A percentile compares a stretch with the other conserved stretches of the same genome.
phyloP scores from a whole-genome alignment of 202 grass and related monocot genomes.

The Setaria viridis region DNA sequence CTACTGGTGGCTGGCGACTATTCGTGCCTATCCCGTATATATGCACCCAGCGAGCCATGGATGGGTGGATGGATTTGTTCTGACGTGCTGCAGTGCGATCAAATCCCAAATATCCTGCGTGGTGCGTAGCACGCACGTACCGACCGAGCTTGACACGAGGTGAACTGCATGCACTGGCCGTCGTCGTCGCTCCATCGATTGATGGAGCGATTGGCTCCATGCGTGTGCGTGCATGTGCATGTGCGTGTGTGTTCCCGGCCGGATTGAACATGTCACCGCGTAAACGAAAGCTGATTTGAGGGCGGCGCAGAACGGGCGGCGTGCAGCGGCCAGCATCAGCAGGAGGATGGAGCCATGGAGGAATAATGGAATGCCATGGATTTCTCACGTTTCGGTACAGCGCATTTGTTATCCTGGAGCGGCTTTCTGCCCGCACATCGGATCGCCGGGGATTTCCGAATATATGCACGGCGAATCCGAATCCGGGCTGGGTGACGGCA shows the following conservation, averaged over 20 bases:
- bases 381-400: background rate
- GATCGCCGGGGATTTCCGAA: conserved; percentile 46
- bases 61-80: no score
- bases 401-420: background rate
- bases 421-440: conserved; percentile 45
- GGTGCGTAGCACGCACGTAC: background rate
- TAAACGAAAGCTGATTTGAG: background rate
- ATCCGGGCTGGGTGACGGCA: background rate
- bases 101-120: background rate
- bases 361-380: background rate
- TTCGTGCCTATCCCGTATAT: no score
- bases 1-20: background rate
- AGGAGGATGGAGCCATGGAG: background rate
- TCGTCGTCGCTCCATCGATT: no score
- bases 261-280: background rate
- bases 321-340: background rate
- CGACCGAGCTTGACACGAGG: background rate
- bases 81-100: background rate
- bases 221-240: background rate
- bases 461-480: conserved; percentile 41
- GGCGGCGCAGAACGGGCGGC: conserved; percentile 21
- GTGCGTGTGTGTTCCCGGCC: background rate
- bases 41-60: background rate
- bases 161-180: background rate
- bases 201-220: background rate